phyloP scores from a whole-genome alignment of 345 rosid genomes.

The Iberis pinnata region DNA sequence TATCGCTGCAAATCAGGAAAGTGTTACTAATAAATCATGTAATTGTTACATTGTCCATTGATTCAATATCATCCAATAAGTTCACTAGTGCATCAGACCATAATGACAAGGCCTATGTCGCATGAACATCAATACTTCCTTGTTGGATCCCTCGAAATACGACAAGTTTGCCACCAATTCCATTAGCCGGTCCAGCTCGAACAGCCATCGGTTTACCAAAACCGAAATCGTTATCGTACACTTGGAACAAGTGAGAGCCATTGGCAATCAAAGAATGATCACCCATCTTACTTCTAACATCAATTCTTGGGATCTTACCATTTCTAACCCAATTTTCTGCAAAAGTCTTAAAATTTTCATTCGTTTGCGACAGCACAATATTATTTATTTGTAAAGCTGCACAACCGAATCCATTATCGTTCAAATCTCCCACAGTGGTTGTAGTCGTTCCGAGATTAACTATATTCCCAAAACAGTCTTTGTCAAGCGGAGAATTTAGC shows the following conservation, averaged over 20 bases:
- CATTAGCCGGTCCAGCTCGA: no score
- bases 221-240: conserved; percentile 1
- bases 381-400: conserved; percentile 3
- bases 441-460: background rate
- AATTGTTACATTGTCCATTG: no score
- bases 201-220: no score
- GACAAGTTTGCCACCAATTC: no score
- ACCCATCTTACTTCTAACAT: background rate
- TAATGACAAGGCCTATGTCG: no score
- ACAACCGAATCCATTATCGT: background rate
- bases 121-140: no score
- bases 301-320: background rate
- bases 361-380: background rate
- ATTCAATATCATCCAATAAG: no score
- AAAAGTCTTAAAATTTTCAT: background rate
- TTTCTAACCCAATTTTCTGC: conserved; percentile 17
- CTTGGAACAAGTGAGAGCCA: conserved; percentile 41
- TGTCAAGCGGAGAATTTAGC: no score
- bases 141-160: no score
- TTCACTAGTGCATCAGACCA: no score
- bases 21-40: no score
- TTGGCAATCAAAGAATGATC: background rate
- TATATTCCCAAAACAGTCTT: background rate
- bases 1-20: no score
- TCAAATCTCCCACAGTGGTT: background rate